These are phyloP conservation scores for Colletotrichum sansevieriae DNA, from an alignment of 2,329 filamentous ascomycete genomes.

Conservation along the genomic window DNA sequence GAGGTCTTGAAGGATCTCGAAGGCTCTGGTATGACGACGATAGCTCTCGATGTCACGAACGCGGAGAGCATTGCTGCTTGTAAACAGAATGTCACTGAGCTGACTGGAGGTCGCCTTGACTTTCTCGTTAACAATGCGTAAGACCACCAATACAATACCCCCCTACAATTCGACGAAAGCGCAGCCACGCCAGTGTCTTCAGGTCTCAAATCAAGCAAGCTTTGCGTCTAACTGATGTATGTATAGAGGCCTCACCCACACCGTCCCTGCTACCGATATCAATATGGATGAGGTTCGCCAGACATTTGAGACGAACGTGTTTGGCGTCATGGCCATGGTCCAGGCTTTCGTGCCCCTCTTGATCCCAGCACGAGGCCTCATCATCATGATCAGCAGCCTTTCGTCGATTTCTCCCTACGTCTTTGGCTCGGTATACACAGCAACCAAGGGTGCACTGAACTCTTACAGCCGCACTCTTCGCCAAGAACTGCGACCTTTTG, in stretches of 20 bases:
- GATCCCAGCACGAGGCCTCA: slow-evolving; percentile 62
- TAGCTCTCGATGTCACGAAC: slow-evolving; percentile 67
- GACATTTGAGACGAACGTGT: slow-evolving; percentile 70
- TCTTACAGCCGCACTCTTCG: slow-evolving; percentile 67
- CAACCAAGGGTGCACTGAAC: slow-evolving; percentile 67
- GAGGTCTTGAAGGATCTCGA: slow-evolving; percentile 62
- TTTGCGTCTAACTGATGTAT: slow-evolving; percentile 14
- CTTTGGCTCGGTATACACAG: slow-evolving; percentile 67
- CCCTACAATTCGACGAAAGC: no score
- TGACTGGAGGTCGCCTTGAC: slow-evolving; percentile 67
- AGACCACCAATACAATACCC: slow-evolving; percentile 32
- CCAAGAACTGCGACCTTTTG: slow-evolving; percentile 65
- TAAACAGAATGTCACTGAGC: slow-evolving; percentile 58
- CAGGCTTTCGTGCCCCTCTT: slow-evolving; percentile 64
- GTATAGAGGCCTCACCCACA: slow-evolving; percentile 64
- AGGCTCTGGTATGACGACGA: slow-evolving; percentile 60
- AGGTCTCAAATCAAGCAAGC: no score
- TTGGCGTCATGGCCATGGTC: slow-evolving; percentile 68
- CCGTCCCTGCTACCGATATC: slow-evolving; percentile 65
- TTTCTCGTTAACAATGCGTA: slow-evolving; percentile 73
- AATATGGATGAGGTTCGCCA: slow-evolving; percentile 64
- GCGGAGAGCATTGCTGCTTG: slow-evolving; percentile 63
- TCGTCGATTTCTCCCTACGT: slow-evolving; percentile 65
- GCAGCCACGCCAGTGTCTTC: no score
- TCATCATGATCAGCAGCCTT: slow-evolving; percentile 68